Evolutionary conservation across 1,284 basidiomycete species (phyloP), one percentile per base, ranked within the genome.

Genomic region (Apiotrichum sp.): DNA sequence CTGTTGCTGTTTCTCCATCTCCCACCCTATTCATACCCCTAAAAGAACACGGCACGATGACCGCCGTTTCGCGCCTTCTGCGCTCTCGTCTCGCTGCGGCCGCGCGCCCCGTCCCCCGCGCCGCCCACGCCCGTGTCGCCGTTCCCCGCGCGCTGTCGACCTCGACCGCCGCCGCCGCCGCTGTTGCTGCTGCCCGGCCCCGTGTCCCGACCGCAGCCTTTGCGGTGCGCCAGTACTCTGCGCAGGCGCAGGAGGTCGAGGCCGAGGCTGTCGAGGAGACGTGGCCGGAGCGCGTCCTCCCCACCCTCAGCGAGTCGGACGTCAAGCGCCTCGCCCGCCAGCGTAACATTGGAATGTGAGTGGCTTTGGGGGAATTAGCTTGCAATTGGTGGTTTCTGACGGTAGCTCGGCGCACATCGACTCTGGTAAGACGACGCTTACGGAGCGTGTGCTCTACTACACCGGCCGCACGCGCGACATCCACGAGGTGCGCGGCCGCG

Each of bases 351-450:
- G 77, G 77, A 65, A 76, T 78, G 70, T 75, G 47, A 61, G 73
- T 68, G 5, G 8, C 42, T 13, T 1, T n/a, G 22, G 16, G 14
- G 29, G 22, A 22, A 22, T 22, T 22, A 31, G 10, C 9, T 10
- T 36, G 35, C 33, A 9, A 16, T 13, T 31, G 42, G 14, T 16
- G 3, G 54, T 35, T 14, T 16, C 14, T 39, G 38, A 29, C 3
- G 31, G 14, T 55, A 77, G 75, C 61, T 93, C 91, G 11, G 91
- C 91, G 0, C 91, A 93, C 72, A 95, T 95, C 62, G 93, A 98
- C 77, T 97, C 91, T 6, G 96, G 96, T 43, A 99, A 99, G 82
- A 98, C 96, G 0, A 99, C 96, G 0, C 77, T 98, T 62, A 98
- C 96, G n/a, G 96, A 99, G 75, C 88, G 96, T 39, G 86, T 74